These are phyloP conservation scores for Exophiala phaeomuriformis DNA, from an alignment of 2,329 filamentous ascomycete species.

Conservation along the genomic window DNA sequence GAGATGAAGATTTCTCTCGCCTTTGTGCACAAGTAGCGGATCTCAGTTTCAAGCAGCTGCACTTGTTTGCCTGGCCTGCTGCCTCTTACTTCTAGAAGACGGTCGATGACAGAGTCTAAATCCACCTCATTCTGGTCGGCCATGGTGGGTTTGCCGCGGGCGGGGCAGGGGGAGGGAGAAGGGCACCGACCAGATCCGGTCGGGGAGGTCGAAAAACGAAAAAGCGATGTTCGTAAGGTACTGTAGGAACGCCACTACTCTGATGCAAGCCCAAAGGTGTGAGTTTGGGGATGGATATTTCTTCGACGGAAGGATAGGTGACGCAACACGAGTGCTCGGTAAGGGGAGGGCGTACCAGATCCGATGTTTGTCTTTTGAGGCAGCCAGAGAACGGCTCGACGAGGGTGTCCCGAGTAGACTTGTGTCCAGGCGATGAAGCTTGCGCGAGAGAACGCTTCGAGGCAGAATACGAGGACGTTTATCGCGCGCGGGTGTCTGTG, in stretches of 20 bases:
- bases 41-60: conserved; percentile 91
- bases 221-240: conserved; percentile 10
- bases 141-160: conserved; percentile 45
- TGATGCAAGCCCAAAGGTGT: conserved; percentile 3
- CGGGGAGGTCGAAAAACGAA: conserved; percentile 9
- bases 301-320: conserved; percentile 9
- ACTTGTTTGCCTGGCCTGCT: conserved; percentile 98
- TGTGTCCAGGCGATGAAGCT: not conserved
- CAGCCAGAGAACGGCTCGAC: conserved; percentile 15
- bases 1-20: conserved; percentile 99
- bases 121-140: conserved; percentile 84
- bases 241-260: conserved; percentile 7
- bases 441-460: conserved; percentile 5
- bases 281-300: conserved; percentile 13
- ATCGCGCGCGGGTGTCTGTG: conserved; percentile 18
- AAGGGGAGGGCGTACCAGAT: conserved; percentile 15
- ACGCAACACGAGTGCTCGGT: conserved; percentile 9
- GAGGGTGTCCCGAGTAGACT: conserved; percentile 8
- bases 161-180: conserved; percentile 19
- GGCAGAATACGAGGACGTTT: conserved; percentile 9
- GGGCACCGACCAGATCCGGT: conserved; percentile 25
- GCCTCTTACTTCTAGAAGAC: conserved; percentile 92
- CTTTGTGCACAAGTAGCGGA: conserved; percentile 95
- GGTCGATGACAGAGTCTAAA: conserved; percentile 98
- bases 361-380: conserved; percentile 4